A percentile compares a stretch with the other conserved stretches of the same genome.
Conservation (phyloP, 139 green algal species). For the Pycnococcus provasolii region DNA sequence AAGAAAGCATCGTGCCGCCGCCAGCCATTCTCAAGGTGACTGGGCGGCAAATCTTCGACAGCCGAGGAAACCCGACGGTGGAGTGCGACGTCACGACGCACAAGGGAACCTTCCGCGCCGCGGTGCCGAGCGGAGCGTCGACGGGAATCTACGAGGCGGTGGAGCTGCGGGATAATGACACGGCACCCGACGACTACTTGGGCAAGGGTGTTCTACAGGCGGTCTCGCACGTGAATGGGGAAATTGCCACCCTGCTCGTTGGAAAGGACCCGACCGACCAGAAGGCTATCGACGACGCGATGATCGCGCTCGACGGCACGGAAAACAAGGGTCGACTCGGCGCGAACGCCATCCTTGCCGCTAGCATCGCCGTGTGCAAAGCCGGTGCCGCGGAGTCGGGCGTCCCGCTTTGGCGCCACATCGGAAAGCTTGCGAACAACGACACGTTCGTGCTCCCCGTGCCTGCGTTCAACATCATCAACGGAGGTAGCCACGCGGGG, state of each 20-base stretch:
- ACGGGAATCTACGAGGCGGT: conserved; percentile 95
- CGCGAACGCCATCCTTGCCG: conserved; percentile 96
- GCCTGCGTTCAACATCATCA: conserved; percentile 99
- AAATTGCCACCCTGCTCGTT: conserved; percentile 78
- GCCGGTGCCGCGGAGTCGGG: conserved; percentile 87
- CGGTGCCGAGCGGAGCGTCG: conserved; percentile 81
- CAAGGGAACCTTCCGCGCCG: conserved; percentile 81
- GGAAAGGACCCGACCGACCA: conserved; percentile 86
- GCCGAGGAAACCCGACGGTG: conserved; percentile 92
- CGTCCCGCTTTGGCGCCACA: conserved; percentile 82
- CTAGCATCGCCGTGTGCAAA: conserved; percentile 85
- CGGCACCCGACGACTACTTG: conserved; percentile 32
- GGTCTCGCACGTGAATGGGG: conserved; percentile 89
- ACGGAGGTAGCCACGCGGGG: conserved; percentile 91
- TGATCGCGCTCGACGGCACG: conserved; percentile 89
- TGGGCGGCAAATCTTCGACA: conserved; percentile 92
- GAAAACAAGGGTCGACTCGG: conserved; percentile 95
- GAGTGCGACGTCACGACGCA: conserved; percentile 79
- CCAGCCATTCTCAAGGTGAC: conserved; percentile 71
- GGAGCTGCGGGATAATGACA: conserved; percentile 88
- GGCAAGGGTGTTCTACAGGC: conserved; percentile 92
- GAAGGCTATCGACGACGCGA: conserved; percentile 75
- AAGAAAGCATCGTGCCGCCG: background rate
- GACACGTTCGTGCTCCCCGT: conserved; percentile 66
- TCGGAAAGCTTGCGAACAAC: conserved; percentile 42